phyloP scores from a whole-genome alignment of 202 grass and related monocot species.

The Schoenoplectus triqueter region DNA sequence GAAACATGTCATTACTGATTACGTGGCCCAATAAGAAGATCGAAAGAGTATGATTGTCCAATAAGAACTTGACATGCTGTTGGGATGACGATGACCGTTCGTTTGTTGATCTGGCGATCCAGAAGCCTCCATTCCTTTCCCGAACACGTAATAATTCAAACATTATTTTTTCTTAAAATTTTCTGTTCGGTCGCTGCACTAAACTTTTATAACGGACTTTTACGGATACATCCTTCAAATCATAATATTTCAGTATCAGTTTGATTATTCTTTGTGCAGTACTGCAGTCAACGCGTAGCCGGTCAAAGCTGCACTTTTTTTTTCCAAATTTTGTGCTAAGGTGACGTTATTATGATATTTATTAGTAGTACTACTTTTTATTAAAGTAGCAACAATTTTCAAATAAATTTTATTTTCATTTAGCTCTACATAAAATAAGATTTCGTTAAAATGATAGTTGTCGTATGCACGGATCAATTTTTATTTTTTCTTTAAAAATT shows the following conservation, averaged over 20 bases:
- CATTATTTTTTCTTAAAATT: neutral
- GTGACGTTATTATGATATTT: too few species aligned
- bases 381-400: neutral
- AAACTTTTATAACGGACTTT: neutral
- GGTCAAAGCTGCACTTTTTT: too few species aligned
- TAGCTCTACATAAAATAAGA: neutral
- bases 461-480: neutral
- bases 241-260: neutral
- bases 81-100: slow-evolving; percentile 42
- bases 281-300: neutral
- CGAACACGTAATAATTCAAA: slow-evolving; percentile 19
- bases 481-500: neutral
- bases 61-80: slow-evolving; percentile 39
- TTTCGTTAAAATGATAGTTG: neutral
- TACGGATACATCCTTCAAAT: slow-evolving; percentile 15
- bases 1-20: slow-evolving; percentile 39
- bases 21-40: slow-evolving; percentile 44
- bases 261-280: too few species aligned
- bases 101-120: slow-evolving; percentile 40
- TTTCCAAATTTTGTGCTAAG: too few species aligned
- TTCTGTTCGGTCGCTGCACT: neutral
- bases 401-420: neutral
- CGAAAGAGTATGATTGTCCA: neutral
- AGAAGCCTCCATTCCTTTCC: slow-evolving; percentile 33
- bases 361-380: neutral